Conservation (phyloP, 768 basidiomycete genomes). For the Boletus pseudo-olivaceus region DNA sequence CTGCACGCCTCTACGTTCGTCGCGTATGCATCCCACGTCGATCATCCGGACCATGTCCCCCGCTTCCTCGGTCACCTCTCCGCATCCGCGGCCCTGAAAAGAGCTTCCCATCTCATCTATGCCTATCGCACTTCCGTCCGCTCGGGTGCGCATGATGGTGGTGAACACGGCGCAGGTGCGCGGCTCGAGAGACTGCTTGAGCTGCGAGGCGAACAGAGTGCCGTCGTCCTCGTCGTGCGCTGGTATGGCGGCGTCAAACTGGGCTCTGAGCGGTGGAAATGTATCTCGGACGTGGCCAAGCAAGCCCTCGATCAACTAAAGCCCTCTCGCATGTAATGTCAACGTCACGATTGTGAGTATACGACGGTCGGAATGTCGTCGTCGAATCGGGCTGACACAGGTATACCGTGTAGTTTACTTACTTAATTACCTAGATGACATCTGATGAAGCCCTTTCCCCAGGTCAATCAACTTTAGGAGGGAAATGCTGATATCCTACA, state of each 20-base stretch:
- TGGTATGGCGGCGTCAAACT: background rate
- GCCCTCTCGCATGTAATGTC: background rate
- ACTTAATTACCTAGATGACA: too few species aligned
- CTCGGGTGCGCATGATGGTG: background rate
- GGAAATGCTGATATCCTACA: too few species aligned
- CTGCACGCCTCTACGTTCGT: background rate
- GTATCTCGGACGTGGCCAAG: background rate
- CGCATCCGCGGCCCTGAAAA: background rate
- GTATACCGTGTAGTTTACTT: too few species aligned
- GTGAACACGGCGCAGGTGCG: background rate
- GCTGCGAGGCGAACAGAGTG: background rate
- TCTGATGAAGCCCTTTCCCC: too few species aligned
- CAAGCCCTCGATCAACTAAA: background rate
- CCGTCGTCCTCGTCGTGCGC: background rate
- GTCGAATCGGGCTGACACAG: background rate
- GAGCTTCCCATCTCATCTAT: background rate
- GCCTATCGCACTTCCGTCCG: background rate
- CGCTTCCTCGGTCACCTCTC: background rate
- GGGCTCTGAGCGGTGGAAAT: background rate
- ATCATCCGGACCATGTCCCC: background rate
- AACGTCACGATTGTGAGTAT: background rate
- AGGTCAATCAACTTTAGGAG: too few species aligned
- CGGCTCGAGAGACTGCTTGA: background rate
- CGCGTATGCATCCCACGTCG: background rate
- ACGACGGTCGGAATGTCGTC: background rate